Conservation (phyloP, 306 rosid genomes). For the Alnus rubra region DNA sequence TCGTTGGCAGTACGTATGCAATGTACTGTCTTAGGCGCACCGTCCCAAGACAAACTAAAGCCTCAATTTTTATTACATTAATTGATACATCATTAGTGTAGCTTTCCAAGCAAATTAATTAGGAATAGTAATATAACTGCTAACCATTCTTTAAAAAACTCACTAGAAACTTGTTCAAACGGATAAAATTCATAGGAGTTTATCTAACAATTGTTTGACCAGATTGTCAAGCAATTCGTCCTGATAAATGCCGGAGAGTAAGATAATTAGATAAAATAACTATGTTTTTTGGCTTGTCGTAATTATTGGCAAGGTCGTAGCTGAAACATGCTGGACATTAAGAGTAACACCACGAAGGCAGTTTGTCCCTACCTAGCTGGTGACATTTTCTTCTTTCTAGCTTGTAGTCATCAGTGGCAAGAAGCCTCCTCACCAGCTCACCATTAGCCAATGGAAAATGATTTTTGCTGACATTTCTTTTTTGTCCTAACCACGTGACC, state of each 20-base stretch:
- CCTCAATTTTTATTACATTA: not conserved
- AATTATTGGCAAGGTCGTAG: not conserved
- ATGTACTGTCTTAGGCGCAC: no score
- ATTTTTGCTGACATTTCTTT: not conserved
- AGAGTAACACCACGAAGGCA: not conserved
- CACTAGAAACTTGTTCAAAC: no score
- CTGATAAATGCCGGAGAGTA: not conserved
- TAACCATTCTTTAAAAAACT: no score
- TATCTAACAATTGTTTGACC: no score
- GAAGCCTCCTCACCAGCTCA: not conserved
- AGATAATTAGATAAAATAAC: not conserved
- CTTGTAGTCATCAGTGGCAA: not conserved
- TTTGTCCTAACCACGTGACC: not conserved
- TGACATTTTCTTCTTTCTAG: not conserved
- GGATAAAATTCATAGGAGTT: no score
- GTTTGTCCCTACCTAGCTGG: not conserved
- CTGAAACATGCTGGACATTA: not conserved
- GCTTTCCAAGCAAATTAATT: not conserved
- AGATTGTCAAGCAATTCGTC: no score
- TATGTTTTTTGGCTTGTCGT: not conserved
- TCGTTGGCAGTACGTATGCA: not conserved
- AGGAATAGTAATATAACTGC: no score
- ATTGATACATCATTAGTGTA: not conserved
- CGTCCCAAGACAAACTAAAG: no score
- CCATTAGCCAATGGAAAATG: not conserved